A percentile compares a stretch with the other conserved stretches of the same genome.
Evolutionary conservation across 2,329 filamentous ascomycete species (phyloP).

Genomic region (Aspergillus neoniger): DNA sequence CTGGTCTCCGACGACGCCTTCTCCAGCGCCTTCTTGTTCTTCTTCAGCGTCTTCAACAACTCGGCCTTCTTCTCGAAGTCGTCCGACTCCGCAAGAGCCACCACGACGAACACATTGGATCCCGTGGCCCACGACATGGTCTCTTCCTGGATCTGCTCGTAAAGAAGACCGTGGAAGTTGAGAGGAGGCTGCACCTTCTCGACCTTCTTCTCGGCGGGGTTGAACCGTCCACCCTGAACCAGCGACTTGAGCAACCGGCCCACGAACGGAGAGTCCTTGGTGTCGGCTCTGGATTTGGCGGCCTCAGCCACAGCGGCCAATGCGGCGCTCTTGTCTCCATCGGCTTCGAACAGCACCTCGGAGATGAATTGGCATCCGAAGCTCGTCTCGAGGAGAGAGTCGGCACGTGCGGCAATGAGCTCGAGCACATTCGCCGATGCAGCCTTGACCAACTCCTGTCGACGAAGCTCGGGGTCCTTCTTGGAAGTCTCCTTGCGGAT

Average conservation of each 20-base stretch:
- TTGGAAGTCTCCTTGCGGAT: conserved; percentile 86
- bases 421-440: conserved; percentile 75
- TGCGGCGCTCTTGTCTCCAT: conserved; percentile 74
- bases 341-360: conserved; percentile 75
- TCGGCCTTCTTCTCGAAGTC: conserved; percentile 68
- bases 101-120: conserved; percentile 80
- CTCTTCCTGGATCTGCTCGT: conserved; percentile 73
- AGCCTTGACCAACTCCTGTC: conserved; percentile 72
- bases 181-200: conserved; percentile 73
- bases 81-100: conserved; percentile 75
- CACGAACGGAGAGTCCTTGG: conserved; percentile 66
- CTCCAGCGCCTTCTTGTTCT: conserved; percentile 70
- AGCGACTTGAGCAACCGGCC: conserved; percentile 89
- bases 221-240: conserved; percentile 84
- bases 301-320: conserved; percentile 64
- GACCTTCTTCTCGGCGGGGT: conserved; percentile 70
- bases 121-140: conserved; percentile 83
- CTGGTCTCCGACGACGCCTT: conserved; percentile 57
- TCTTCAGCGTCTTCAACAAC: conserved; percentile 69
- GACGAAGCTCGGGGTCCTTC: conserved; percentile 77
- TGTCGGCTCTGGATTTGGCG: conserved; percentile 45
- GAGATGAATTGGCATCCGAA: conserved; percentile 86
- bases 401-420: conserved; percentile 68
- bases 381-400: conserved; percentile 69
- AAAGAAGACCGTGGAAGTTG: conserved; percentile 79